These are phyloP conservation scores for Funneliformis mosseae DNA, from an alignment of 192 early-diverging fungal species.

Conservation along the genomic window DNA sequence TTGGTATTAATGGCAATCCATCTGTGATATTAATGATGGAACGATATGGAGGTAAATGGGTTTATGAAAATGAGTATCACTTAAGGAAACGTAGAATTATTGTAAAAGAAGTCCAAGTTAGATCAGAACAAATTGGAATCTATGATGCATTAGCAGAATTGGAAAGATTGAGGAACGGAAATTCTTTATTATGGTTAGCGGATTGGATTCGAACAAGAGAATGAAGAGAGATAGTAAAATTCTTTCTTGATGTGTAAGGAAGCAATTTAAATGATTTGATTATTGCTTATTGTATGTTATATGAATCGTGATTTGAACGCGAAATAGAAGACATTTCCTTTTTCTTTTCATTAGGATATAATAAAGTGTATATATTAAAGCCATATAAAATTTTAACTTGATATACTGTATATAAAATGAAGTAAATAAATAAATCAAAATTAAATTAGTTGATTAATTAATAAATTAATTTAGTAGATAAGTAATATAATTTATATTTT, in stretches of 20 bases:
- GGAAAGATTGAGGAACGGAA: not conserved
- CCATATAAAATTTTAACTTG: not conserved
- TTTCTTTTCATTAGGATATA: not conserved
- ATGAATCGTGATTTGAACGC: not conserved
- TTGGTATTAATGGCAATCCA: not conserved
- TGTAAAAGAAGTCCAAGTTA: not conserved
- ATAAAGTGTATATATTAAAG: not conserved
- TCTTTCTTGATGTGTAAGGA: not conserved
- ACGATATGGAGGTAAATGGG: not conserved
- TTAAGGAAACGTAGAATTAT: slow-evolving; percentile 1
- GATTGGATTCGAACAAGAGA: not conserved
- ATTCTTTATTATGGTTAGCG: not conserved
- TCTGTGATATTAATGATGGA: not conserved
- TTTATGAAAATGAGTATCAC: not conserved
- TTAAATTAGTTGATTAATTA: too few species aligned
- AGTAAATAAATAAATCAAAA: too few species aligned
- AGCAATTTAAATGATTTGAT: not conserved
- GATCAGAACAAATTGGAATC: not conserved
- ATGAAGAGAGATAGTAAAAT: not conserved
- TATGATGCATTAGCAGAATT: not conserved
- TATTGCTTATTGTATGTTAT: not conserved
- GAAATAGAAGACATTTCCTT: not conserved
- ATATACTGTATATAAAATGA: not conserved
- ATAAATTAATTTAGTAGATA: too few species aligned
- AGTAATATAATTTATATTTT: too few species aligned